These are phyloP conservation scores for Aegilops tauschii DNA, from an alignment of 176 grass and related monocot genomes.

Conservation along the genomic window DNA sequence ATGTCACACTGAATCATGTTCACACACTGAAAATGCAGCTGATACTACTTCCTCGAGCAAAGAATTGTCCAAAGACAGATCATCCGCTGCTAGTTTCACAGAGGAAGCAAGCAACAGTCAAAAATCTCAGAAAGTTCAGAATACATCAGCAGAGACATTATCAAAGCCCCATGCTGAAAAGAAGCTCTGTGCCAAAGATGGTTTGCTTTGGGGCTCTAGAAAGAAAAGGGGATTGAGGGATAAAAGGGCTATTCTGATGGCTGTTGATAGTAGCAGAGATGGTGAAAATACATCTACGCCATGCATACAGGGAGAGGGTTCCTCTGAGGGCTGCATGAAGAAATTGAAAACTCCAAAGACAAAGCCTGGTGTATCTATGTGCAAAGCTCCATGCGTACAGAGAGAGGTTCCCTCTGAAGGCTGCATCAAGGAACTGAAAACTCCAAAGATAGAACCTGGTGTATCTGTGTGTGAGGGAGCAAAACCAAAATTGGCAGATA, in stretches of 20 bases:
- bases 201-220: constrained; percentile 57
- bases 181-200: constrained; percentile 26
- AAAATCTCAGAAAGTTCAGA: constrained; percentile 40
- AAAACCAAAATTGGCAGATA: constrained; percentile 43
- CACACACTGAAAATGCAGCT: constrained; percentile 34
- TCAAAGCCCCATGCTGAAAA: constrained; percentile 25
- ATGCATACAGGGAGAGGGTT: constrained; percentile 35
- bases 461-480: constrained; percentile 10
- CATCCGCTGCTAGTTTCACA: constrained; percentile 70
- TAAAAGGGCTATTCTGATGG: constrained; percentile 30
- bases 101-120: constrained; percentile 46
- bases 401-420: background rate
- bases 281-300: constrained; percentile 49
- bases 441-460: constrained; percentile 18
- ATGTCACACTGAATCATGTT: constrained; percentile 42
- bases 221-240: constrained; percentile 71
- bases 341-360: constrained; percentile 30
- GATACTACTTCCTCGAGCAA: constrained; percentile 53
- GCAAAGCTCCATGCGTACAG: background rate
- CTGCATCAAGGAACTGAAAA: constrained; percentile 27
- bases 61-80: constrained; percentile 58
- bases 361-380: constrained; percentile 18
- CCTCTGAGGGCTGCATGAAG: constrained; percentile 40
- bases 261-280: constrained; percentile 31
- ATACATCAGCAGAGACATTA: constrained; percentile 35